Percentiles rank a stretch among this genome's conserved stretches.
These are phyloP conservation scores for Suhomyces canberraensis DNA, from an alignment of 805 yeast species.

Conservation along the genomic window DNA sequence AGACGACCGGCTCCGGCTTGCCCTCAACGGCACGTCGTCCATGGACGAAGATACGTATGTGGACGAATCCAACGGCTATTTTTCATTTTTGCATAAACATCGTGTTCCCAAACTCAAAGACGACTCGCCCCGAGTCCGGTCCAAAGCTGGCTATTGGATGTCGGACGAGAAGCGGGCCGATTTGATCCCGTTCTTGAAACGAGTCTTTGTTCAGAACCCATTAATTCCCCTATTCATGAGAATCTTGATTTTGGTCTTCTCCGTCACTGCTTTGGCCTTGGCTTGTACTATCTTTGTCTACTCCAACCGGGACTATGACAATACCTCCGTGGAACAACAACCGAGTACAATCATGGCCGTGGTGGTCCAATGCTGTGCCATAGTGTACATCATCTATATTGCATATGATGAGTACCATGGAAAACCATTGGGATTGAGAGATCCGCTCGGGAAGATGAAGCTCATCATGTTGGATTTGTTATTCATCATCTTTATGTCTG, in stretches of 20 bases:
- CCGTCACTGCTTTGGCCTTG: conserved; percentile 66
- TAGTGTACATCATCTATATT: conserved; percentile 74
- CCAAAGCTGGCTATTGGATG: conserved; percentile 69
- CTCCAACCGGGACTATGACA: conserved; percentile 33
- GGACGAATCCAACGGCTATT: conserved; percentile 2
- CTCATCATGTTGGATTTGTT: conserved; percentile 78
- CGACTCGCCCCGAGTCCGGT: conserved; percentile 28
- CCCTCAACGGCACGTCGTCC: conserved; percentile 40
- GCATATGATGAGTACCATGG: conserved; percentile 90
- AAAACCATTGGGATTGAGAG: conserved; percentile 85
- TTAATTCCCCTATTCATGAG: conserved; percentile 78
- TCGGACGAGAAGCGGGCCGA: conserved; percentile 57
- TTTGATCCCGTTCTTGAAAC: conserved; percentile 58
- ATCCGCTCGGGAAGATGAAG: conserved; percentile 79
- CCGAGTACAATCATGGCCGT: conserved; percentile 94
- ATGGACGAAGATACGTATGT: conserved; percentile 28
- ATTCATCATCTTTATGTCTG: conserved; percentile 85
- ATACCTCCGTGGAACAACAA: conserved; percentile 55
- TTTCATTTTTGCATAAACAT: not conserved
- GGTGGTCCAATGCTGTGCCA: conserved; percentile 74
- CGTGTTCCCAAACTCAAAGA: conserved; percentile 1
- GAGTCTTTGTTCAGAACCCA: conserved; percentile 68
- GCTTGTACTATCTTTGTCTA: conserved; percentile 56
- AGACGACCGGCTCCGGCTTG: conserved; percentile 54
- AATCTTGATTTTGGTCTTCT: conserved; percentile 44